Evolutionary conservation across 176 grass and related monocot genomes (phyloP), one percentile per base, ranked within the genome.

Genomic region (Musa acuminata): DNA sequence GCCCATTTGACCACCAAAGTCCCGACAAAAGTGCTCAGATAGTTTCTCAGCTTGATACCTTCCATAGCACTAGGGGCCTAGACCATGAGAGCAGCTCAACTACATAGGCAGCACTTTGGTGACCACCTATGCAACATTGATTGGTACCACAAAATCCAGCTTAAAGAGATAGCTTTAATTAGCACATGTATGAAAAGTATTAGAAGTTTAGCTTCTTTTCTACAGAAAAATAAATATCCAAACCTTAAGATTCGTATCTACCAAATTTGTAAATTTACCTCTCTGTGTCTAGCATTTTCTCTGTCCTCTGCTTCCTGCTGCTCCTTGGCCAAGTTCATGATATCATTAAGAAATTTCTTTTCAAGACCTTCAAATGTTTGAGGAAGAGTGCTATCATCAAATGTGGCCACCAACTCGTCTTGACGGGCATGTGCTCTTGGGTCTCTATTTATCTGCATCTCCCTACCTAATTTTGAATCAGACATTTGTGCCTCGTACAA

Each of bases 361-460:
- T 99, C 91, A 19, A 99, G 83, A 75, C 70, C 80, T 85, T 95
- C 91, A 84, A 91, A 89, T 72, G 96, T 95, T 49, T 73, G 84
- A 21, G 86, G 91, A 80, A 82, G 65, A 82, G 70, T 80, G 72
- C 74, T 89, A 68, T 92, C 89, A 54, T 82, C 80, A 12, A 77
- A 80, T 69, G 71, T 76, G 74, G 64, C 77, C 64, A 88, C 93
- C 80, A 77, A 82, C 49, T 74, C 82, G 55, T 80, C 75, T 55
- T 71, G 81, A 71, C 19, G 60, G 76, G 68, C 25, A 24, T 80
- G 87, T 9, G 82, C 78, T 81, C 81, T 96, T 7, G 24, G 62
- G 51, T 96, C 87, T 64, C 75, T 92, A 60, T 14, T 84, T 21
- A 79, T 12, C 50, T 77, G 82, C 71, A 89, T 95, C 73, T 90